Base-by-base conservation (phyloP, 164 flowering plant species). In the Santalum album region DNA sequence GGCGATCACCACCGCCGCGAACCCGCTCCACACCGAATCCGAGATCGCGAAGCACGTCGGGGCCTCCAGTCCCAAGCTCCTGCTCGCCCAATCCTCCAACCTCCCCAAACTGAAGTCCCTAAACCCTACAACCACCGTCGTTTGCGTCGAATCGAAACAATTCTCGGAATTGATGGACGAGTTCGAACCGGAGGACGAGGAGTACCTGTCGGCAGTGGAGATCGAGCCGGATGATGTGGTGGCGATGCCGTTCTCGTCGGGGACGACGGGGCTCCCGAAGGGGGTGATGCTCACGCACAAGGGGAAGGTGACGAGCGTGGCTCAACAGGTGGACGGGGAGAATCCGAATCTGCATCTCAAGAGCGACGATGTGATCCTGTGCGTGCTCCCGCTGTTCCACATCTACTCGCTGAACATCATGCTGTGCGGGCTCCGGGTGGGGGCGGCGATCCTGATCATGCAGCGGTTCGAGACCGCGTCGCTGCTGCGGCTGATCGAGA, bases 351-450 rank as follows among this genome's bases (percentile, higher is more conserved):
- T 88, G 22, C 53, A 78, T 44, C 36, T 85, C 56, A 74, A 35
- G 12, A 0, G 49, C 7, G 79, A 75, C 7, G 96, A 88, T 54
- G 71, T 83, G 4, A 75, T 88, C 1, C 65, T 88, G 6, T 88
- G 96, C 59, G 85, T 86, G n/a, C 72, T 88, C 23, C 96, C 96
- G 0, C 52, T 89, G 65, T 89, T 89, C 52, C 96, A 89, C 66
- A 89, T 84, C 9, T 89, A 50, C 66, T 73, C 95, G 0, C 56
- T 86, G 25, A 73, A 76, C 69, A 69, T 78, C 19, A 85, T 82
- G 44, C 69, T 86, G 57, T 69, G 78, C 62, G 66, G 84, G 12
- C 61, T 89, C 3, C 60, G 96, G 49, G 79, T 77, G 0, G 95
- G 89, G 2, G 67, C 83, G 0, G 81, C 64, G 25, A 69, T 89